Conservation (phyloP, 805 yeast species). For the Pichia phayaonensis region DNA sequence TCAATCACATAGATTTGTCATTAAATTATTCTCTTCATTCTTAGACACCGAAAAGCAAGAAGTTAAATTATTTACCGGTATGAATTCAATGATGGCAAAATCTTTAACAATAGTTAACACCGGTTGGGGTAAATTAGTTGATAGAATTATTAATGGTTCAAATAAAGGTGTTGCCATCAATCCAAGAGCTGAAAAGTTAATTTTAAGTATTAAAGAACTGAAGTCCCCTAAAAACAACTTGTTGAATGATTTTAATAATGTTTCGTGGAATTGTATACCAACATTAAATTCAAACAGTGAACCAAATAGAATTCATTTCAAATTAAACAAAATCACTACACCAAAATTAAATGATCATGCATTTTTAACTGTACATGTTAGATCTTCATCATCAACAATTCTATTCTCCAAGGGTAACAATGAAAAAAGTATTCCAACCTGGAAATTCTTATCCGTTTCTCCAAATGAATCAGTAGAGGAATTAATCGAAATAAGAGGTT, state of each 20-base stretch:
- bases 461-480: conserved; percentile 72
- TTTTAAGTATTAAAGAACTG: conserved; percentile 68
- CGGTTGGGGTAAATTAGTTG: conserved; percentile 88
- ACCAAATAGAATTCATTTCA: conserved; percentile 54
- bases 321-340: conserved; percentile 39
- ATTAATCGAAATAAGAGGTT: conserved; percentile 53
- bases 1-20: conserved; percentile 60
- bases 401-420: conserved; percentile 63
- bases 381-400: conserved; percentile 43
- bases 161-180: conserved; percentile 71
- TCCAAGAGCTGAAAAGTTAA: conserved; percentile 68
- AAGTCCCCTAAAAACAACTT: conserved; percentile 22
- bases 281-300: conserved; percentile 54
- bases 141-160: conserved; percentile 69
- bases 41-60: conserved; percentile 34
- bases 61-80: conserved; percentile 21
- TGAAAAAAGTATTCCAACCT: conserved; percentile 40
- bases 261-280: conserved; percentile 56
- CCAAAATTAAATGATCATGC: conserved; percentile 25
- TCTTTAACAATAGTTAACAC: conserved; percentile 36
- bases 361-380: conserved; percentile 46
- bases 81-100: conserved; percentile 31
- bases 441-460: conserved; percentile 70
- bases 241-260: neutral
- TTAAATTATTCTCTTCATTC: conserved; percentile 66